Percentiles rank a stretch among this genome's conserved stretches.
phyloP scores from a whole-genome alignment of 2,329 filamentous ascomycete genomes.

The Exutisphaerella laricina region DNA sequence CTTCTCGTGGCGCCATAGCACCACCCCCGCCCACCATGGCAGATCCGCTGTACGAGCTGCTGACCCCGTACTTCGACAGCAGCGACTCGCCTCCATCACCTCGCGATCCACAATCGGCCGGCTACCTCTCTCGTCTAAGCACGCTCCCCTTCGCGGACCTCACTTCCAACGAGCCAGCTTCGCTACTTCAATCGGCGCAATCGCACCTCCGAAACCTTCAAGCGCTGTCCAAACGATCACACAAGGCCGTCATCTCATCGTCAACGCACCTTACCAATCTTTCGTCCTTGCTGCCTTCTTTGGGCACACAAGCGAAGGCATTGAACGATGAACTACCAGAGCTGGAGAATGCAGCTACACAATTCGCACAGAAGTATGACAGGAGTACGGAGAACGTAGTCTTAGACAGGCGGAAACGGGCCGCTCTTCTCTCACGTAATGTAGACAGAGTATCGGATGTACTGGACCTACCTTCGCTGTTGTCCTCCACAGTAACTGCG shows the following conservation, averaged over 20 bases:
- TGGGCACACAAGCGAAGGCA: constrained; percentile 60
- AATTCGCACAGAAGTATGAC: constrained; percentile 78
- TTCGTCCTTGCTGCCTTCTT: constrained; percentile 61
- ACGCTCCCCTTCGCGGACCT: constrained; percentile 71
- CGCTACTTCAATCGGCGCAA: constrained; percentile 74
- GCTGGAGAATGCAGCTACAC: constrained; percentile 70
- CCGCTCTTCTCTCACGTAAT: constrained; percentile 76
- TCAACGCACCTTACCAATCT: constrained; percentile 72
- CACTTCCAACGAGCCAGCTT: constrained; percentile 67
- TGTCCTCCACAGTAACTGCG: constrained; percentile 70
- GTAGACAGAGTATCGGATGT: constrained; percentile 86
- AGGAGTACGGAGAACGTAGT: constrained; percentile 59
- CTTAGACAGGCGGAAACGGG: constrained; percentile 68
- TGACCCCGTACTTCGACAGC: constrained; percentile 55
- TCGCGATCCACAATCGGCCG: constrained; percentile 52
- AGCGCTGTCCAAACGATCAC: constrained; percentile 79
- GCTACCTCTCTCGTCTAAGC: constrained; percentile 72
- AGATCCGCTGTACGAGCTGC: constrained; percentile 69
- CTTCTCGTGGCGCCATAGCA: too few species aligned
- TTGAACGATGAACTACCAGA: constrained; percentile 68
- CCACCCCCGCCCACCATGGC: constrained; percentile 10
- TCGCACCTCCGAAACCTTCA: constrained; percentile 78
- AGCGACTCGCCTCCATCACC: constrained; percentile 35
- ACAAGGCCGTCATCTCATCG: constrained; percentile 77
- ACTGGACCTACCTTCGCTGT: constrained; percentile 78